Evolutionary conservation across 306 rosid species (phyloP), one percentile per base, ranked within the genome.

Genomic region (Sindora glabra): DNA sequence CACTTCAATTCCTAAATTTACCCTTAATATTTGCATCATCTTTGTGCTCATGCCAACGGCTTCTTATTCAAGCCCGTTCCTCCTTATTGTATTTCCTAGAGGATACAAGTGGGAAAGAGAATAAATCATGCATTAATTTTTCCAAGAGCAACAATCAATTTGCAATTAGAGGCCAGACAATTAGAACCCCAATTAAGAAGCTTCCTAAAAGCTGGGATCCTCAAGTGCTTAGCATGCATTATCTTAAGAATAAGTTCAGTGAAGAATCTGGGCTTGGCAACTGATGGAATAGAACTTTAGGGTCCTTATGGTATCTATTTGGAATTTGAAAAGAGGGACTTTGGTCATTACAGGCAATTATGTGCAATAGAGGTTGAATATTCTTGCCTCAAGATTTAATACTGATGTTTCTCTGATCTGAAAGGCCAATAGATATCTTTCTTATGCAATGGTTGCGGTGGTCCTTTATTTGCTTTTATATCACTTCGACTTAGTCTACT

Each of bases 181-280:
- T 15, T 17, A 64, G 62, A 49, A 59, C 73, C 6, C 60, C 76
- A 12, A 69, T 17, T 49, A 77, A 77, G 66, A 71, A 62, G 38
- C 66, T 70, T 32, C 64, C 70, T 24, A 32, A 67, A 60, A 69
- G 50, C 48, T 62, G 48, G 39, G 69, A 61, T 61, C 22, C 71
- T 54, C 80, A 82, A 78, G 65, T 82, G 87, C 74, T 72, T 82
- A 59, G 68, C 81, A 38, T 74, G 69, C 69, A 72, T 82, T 68
- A 63, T 82, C 45, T 37, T 68, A 25, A 64, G 84, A 59, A 49
- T 74, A 72, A 63, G 70, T 59, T 71, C 77, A 4, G 48, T 27
- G 24, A 77, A 74, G 74, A 62, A 47, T 18, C 64, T 44, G 48
- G 64, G 41, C n/a, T 16, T 62, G 15, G 56, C 55, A 14, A 73